Conservation (phyloP, 345 rosid species). For the Aethionema arabicum region DNA sequence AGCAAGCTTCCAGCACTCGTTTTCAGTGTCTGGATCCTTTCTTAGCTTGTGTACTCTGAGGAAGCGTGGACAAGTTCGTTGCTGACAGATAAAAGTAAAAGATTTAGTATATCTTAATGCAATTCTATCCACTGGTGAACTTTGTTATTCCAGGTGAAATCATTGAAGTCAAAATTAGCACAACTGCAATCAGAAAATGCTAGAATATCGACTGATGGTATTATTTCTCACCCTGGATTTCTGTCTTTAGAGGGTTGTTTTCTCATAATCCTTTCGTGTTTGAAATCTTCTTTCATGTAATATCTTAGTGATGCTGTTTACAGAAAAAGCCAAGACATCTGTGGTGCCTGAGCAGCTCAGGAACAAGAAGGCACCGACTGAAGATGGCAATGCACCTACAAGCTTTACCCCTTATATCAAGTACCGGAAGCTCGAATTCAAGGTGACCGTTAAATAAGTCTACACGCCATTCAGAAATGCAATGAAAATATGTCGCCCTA, state of each 20-base stretch:
- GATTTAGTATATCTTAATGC: neutral
- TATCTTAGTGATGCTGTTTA: conserved; percentile 24
- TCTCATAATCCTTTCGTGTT: neutral
- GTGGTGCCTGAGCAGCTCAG: conserved; percentile 31
- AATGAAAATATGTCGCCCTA: neutral
- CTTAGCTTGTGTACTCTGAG: conserved; percentile 4
- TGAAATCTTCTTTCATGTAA: neutral
- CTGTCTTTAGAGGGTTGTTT: conserved; percentile 13
- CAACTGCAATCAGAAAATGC: conserved; percentile 51
- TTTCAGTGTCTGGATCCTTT: conserved; percentile 6
- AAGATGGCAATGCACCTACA: conserved; percentile 39
- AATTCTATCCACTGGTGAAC: neutral
- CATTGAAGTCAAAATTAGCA: conserved; percentile 63
- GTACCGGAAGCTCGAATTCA: conserved; percentile 88
- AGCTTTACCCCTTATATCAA: conserved; percentile 79
- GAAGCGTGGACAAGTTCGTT: conserved; percentile 5
- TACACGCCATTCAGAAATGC: conserved; percentile 3
- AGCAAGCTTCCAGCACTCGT: conserved; percentile 10
- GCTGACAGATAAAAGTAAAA: neutral
- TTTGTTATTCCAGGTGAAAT: conserved; percentile 54
- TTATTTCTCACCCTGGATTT: conserved; percentile 20
- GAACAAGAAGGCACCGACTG: conserved; percentile 35
- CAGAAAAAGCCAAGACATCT: conserved; percentile 46
- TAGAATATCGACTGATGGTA: conserved; percentile 36
- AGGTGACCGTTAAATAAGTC: conserved; percentile 41